Evolutionary conservation across 2,329 filamentous ascomycete species (phyloP).

Genomic region (Aureobasidium musti): DNA sequence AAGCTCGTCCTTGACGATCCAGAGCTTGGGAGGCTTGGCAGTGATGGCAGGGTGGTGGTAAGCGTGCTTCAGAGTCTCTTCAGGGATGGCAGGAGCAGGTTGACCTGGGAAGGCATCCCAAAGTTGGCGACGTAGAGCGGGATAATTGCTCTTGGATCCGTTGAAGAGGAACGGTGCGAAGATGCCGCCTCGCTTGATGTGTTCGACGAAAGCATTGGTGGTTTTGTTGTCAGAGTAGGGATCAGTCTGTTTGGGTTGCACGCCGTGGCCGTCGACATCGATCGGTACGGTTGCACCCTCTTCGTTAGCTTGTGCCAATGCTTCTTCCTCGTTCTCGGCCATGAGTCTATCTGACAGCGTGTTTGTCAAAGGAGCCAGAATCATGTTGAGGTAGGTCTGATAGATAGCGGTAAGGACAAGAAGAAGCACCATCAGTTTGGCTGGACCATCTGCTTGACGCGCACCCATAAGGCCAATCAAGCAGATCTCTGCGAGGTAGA

Average conservation of each 20-base stretch:
- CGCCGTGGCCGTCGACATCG: conserved; percentile 33
- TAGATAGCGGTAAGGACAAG: conserved; percentile 46
- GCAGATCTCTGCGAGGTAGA: conserved; percentile 51
- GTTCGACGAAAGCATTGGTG: conserved; percentile 8
- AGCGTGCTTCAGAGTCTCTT: conserved; percentile 44
- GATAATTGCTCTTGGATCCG: conserved; percentile 20
- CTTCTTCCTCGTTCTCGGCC: conserved; percentile 24
- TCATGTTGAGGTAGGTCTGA: conserved; percentile 42
- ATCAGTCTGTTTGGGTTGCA: conserved; percentile 19
- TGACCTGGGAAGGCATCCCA: conserved; percentile 32
- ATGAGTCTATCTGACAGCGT: conserved; percentile 37
- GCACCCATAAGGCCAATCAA: conserved; percentile 52
- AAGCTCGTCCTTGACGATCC: conserved; percentile 49
- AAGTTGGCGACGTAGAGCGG: conserved; percentile 15
- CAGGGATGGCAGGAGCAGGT: conserved; percentile 32
- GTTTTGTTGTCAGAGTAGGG: conserved; percentile 27
- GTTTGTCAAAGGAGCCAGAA: conserved; percentile 40
- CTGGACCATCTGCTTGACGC: conserved; percentile 44
- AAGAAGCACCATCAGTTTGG: conserved; percentile 47
- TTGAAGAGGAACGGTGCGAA: conserved; percentile 23
- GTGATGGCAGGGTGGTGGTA: conserved; percentile 50
- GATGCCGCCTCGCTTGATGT: conserved; percentile 24
- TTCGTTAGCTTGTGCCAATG: conserved; percentile 34
- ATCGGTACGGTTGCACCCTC: conserved; percentile 31
- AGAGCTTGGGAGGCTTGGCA: conserved; percentile 46